A percentile compares a stretch with the other conserved stretches of the same genome.
These are phyloP conservation scores for Fusarium sp. DNA, from an alignment of 2,329 filamentous ascomycete species.

Conservation along the genomic window DNA sequence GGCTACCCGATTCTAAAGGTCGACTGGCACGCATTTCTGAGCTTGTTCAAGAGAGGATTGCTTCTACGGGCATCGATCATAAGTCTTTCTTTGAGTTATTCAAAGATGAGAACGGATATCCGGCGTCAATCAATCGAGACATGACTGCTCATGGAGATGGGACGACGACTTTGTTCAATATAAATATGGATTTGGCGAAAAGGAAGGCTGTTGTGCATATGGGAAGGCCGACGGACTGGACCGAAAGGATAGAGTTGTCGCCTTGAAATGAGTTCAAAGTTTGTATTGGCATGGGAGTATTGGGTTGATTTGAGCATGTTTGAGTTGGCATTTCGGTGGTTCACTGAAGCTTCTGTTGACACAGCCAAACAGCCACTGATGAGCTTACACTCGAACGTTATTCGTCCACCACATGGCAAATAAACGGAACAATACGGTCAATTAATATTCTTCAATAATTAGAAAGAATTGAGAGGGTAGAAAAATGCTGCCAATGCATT, in stretches of 20 bases:
- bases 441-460: no score
- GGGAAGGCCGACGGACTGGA: constrained; percentile 27
- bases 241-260: constrained; percentile 13
- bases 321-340: no score
- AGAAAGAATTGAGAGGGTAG: neutral
- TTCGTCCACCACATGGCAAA: no score
- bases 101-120: constrained; percentile 37
- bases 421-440: no score
- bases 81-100: constrained; percentile 33
- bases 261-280: neutral
- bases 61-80: neutral
- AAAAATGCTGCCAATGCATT: neutral
- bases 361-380: no score
- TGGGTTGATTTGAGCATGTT: no score
- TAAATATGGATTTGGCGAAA: constrained; percentile 32
- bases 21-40: constrained; percentile 20
- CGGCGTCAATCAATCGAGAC: constrained; percentile 32
- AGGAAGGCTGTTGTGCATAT: constrained; percentile 16
- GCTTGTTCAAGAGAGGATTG: constrained; percentile 2
- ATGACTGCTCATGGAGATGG: neutral
- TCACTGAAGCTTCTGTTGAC: no score
- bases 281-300: no score
- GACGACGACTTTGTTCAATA: constrained; percentile 35
- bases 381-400: no score
- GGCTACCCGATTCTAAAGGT: constrained; percentile 27